Percentiles rank a stretch among this genome's conserved stretches.
phyloP scores from a whole-genome alignment of 1,139 yeast species.

The Zygoascus hellenicus region DNA sequence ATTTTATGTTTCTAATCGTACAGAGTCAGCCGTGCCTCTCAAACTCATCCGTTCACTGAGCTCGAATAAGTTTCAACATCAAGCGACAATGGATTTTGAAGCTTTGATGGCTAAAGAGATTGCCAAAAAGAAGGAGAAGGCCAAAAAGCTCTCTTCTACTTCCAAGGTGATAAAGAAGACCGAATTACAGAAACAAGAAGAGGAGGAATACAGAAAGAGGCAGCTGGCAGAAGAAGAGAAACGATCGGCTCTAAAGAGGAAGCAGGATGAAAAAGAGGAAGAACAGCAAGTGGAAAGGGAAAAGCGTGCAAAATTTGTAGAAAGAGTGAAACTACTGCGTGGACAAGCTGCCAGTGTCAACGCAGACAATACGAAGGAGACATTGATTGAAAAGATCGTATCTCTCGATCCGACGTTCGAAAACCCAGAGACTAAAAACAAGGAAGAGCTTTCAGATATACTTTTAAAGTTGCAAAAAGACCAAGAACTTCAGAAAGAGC shows the following conservation, averaged over 20 bases:
- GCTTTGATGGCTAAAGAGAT: conserved; percentile 31
- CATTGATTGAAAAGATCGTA: conserved; percentile 43
- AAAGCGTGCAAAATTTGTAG: conserved; percentile 7
- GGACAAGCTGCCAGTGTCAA: conserved; percentile 15
- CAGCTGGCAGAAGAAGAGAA: conserved; percentile 17
- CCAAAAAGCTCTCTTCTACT: conserved; percentile 15
- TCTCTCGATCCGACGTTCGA: conserved; percentile 39
- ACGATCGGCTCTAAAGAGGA: conserved; percentile 13
- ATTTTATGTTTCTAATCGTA: too few species aligned
- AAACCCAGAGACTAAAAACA: conserved; percentile 43
- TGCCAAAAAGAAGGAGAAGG: conserved; percentile 29
- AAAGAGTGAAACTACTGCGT: conserved; percentile 16
- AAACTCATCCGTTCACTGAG: too few species aligned
- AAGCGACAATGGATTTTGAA: conserved; percentile 29
- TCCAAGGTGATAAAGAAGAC: conserved; percentile 26
- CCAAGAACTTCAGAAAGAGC: conserved; percentile 26
- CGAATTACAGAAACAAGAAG: conserved; percentile 1
- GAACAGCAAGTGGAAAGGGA: conserved; percentile 14
- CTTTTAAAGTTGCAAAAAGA: conserved; percentile 25
- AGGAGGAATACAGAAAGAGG: conserved; percentile 25
- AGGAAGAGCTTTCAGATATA: conserved; percentile 19
- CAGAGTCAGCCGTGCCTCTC: too few species aligned
- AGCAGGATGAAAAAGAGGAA: conserved; percentile 18
- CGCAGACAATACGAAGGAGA: conserved; percentile 40
- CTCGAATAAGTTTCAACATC: not conserved